Base-by-base conservation (phyloP, 2,329 filamentous ascomycete species). In the Aspergillus oerlinghausenensis region DNA sequence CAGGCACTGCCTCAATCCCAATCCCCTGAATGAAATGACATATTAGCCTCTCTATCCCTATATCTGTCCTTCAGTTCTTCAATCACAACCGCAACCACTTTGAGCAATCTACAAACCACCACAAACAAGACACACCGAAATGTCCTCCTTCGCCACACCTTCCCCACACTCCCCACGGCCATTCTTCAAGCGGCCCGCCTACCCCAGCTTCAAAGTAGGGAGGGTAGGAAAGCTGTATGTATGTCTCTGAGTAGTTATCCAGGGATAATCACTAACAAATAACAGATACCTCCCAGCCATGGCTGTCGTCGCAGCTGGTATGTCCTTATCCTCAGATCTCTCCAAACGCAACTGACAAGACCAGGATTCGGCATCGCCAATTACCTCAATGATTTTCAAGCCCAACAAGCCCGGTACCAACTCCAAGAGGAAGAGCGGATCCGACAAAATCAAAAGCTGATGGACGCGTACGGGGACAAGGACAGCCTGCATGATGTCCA, bases 401-500 rank as follows among this genome's bases (percentile, higher is more conserved):
- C 53, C 28, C 50, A 52, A 17, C 40, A 51, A 9, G 21, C 25
- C 8, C 56, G 55, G 3, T 32, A 53, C 11, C 19, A 54, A 19
- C 45, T 54, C 8, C 65, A 70, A 43, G 71, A 73, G 55, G 61
- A 74, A 58, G 62, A 73, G 51, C 61, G 72, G 2, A 66, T 73
- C 1, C 70, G 72, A 26, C 70, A 65, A 52, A 76, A 77, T 54
- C 66, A 67, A 49, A 64, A 70, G 4, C 60, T 79, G n/a, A 74
- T 79, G 71, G 75, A 79, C 38, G 75, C 77, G 1, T 80, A 79
- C 54, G 77, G 77, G 11, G 74, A 75, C 52, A 74, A 77, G 59
- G 71, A 70, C 11, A 77, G 71, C 49, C 56, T 79, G 49, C 66
- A 73, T 25, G 76, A 79, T 63, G 62, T 80, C n/a, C 68, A 78